Evolutionary conservation across 257 asterid species (phyloP), one percentile per base, ranked within the genome.

Genomic region (Gentiana straminea): DNA sequence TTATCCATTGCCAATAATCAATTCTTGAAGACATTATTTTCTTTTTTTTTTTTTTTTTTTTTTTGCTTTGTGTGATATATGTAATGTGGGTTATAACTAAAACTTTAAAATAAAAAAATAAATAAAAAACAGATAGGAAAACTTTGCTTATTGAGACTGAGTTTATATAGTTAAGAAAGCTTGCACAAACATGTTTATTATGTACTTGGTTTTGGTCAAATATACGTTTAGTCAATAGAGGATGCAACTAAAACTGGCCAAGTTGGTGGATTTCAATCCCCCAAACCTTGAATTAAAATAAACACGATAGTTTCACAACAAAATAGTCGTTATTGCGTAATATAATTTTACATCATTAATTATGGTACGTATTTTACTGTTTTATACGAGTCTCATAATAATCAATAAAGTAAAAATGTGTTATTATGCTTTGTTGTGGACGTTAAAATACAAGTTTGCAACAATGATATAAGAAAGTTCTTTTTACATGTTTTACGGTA

Each of bases 141-240:
- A 41, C 46, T 41, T 41, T 41, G 46, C 46, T 41, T 66, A 72
- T 68, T 67, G 68, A 64, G 76, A 73, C 49, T 60, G 66, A 49
- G 58, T 71, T 41, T 79, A 79, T 77, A 78, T 81, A 79, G 64
- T 51, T 55, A 61, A 60, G 48, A 66, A 64, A 46, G 59, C 4
- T 13, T 35, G 33, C 15, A 33, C 33, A 13, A 45, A 33, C 47
- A 38, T 49, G 51, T 35, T 54, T 66, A 35, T 51, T 34, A 51
- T 41, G 68, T 38, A 53, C 55, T 43, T 59, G 44, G 35, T 59
- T 68, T 70, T 48, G 57, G 71, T 61, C 61, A 43, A 69, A 68
- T 59, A 46, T 13, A 34, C 58, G 32, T 47, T 44, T 78, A 76
- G 95, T 89, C 97, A 89, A 89, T 73, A 76, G 95, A 80, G 79